These are phyloP conservation scores for Solanum corneliomulleri DNA, from an alignment of 257 asterid species.

Conservation along the genomic window DNA sequence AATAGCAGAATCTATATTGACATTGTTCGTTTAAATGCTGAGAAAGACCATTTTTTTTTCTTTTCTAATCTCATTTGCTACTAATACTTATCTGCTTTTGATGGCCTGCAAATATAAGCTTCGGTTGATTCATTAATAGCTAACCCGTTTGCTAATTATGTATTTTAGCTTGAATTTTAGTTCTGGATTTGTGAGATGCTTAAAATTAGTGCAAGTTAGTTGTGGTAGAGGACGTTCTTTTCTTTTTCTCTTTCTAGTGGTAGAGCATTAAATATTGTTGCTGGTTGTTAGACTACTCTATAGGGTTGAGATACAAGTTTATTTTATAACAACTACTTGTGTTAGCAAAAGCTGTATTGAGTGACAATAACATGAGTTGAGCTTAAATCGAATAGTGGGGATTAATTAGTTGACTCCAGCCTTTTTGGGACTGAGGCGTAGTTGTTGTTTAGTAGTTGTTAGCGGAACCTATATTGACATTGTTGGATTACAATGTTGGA, in stretches of 20 bases:
- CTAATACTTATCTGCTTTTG: background rate
- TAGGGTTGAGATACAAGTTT: background rate
- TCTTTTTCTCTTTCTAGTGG: background rate
- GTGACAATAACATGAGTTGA: background rate
- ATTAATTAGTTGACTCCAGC: background rate
- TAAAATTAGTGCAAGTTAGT: background rate
- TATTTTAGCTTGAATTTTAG: background rate
- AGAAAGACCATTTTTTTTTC: background rate
- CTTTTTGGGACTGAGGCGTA: background rate
- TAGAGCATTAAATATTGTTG: background rate
- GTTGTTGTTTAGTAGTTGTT: background rate
- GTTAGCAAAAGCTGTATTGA: background rate
- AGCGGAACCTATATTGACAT: background rate
- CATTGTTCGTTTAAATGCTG: background rate
- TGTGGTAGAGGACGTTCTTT: background rate
- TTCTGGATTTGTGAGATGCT: background rate
- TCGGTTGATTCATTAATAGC: background rate
- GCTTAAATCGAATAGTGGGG: background rate
- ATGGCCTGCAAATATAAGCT: background rate
- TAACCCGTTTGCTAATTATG: background rate
- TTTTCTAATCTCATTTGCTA: background rate
- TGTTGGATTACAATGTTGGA: background rate
- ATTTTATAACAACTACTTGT: background rate
- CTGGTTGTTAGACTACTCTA: background rate
- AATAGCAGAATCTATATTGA: background rate